Evolutionary conservation across 1,284 basidiomycete genomes (phyloP).

Genomic region (Lentinus polychrous): DNA sequence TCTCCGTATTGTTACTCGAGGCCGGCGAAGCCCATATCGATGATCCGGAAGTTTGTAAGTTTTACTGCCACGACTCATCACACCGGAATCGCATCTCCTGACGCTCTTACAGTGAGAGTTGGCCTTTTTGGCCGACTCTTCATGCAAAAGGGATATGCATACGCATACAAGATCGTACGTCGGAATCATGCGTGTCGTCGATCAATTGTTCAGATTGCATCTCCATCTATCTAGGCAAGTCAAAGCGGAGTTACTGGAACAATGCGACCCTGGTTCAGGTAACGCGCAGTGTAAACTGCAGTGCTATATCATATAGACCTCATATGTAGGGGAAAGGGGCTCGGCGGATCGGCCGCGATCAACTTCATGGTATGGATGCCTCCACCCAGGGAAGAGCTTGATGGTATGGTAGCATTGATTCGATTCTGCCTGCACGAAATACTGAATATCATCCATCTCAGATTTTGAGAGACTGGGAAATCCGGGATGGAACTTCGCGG

Average conservation of each 20-base stretch:
- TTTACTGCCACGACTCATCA: too few species aligned
- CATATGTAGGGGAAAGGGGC: background rate
- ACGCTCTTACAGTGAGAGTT: background rate
- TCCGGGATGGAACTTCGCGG: slow-evolving; percentile 20
- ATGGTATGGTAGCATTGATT: slow-evolving; percentile 8
- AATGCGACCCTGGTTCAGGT: background rate
- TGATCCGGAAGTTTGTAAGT: slow-evolving; percentile 24
- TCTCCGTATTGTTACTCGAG: slow-evolving; percentile 33
- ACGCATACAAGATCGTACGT: too few species aligned
- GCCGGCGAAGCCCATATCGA: slow-evolving; percentile 29
- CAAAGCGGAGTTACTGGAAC: background rate
- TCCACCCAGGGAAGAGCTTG: slow-evolving; percentile 21
- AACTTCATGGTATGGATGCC: slow-evolving; percentile 20
- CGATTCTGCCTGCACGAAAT: background rate
- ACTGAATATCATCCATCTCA: background rate
- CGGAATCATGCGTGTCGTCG: background rate
- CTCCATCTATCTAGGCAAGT: background rate
- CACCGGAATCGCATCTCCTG: too few species aligned
- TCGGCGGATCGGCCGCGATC: slow-evolving; percentile 23
- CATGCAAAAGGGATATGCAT: background rate
- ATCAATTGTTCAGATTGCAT: background rate
- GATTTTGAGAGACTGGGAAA: slow-evolving; percentile 17
- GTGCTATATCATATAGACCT: background rate
- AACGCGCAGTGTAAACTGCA: background rate
- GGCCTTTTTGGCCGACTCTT: background rate